phyloP scores from a whole-genome alignment of 129 eudicot species.

The Flaveria sonorensis region DNA sequence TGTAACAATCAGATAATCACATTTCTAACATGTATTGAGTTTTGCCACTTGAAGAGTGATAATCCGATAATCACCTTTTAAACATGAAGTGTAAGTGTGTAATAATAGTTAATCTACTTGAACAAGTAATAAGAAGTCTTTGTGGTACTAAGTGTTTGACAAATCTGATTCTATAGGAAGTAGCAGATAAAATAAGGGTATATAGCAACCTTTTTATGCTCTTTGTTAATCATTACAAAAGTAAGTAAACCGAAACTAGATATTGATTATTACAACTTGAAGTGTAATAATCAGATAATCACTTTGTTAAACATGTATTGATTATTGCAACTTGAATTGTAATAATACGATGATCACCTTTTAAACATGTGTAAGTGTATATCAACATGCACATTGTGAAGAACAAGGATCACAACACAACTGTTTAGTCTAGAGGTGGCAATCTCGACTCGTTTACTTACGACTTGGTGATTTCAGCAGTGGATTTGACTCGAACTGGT shows the following conservation, averaged over 20 bases:
- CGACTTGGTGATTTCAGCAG: neutral
- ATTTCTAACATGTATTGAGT: too few species aligned
- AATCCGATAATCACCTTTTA: too few species aligned
- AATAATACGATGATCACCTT: neutral
- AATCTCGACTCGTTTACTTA: neutral
- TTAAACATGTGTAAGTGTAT: neutral
- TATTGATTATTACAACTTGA: neutral
- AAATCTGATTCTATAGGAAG: neutral
- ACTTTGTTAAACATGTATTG: neutral
- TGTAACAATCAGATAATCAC: too few species aligned
- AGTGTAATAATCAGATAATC: neutral
- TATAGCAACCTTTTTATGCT: neutral
- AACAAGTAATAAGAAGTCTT: neutral
- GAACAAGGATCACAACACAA: neutral
- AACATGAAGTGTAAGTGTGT: too few species aligned
- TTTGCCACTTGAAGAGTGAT: too few species aligned
- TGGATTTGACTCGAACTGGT: neutral
- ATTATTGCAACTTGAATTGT: neutral
- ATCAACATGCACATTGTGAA: neutral
- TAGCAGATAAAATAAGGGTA: neutral
- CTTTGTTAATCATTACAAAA: neutral
- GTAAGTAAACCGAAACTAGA: neutral
- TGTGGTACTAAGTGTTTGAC: neutral
- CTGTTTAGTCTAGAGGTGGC: neutral
- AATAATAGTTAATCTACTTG: neutral